Conservation (phyloP, 148 eudicot genomes). For the Gaultheria prostrata region DNA sequence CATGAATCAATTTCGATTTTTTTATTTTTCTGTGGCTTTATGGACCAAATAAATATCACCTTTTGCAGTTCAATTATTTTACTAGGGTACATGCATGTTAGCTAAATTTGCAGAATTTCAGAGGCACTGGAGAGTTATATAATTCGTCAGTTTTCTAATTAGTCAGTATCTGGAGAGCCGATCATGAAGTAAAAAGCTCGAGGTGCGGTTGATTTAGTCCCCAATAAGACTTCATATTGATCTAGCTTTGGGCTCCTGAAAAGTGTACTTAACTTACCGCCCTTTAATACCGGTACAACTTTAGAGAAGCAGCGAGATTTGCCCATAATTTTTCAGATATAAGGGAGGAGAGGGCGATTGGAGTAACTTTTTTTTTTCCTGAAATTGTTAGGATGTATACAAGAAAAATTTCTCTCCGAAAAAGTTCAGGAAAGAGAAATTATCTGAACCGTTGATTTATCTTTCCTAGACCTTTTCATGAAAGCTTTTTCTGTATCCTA, state of each 20-base stretch:
- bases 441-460: too few species aligned
- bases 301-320: neutral
- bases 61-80: neutral
- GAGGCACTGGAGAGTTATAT: neutral
- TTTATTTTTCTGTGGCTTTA: too few species aligned
- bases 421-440: too few species aligned
- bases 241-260: neutral
- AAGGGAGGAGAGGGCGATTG: neutral
- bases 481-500: too few species aligned
- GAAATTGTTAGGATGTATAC: too few species aligned
- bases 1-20: too few species aligned
- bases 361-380: too few species aligned
- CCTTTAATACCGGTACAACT: neutral
- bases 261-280: neutral
- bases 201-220: too few species aligned
- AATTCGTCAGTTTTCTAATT: neutral
- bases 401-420: too few species aligned
- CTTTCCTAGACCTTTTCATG: too few species aligned
- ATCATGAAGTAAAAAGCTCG: too few species aligned
- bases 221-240: too few species aligned
- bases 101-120: neutral
- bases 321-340: neutral
- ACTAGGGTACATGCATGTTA: neutral
- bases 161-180: neutral
- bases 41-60: neutral